Percentiles rank a stretch among this genome's conserved stretches.
phyloP scores from a whole-genome alignment of 208 protist species.

The Kentomonas sorsogonicus region DNA sequence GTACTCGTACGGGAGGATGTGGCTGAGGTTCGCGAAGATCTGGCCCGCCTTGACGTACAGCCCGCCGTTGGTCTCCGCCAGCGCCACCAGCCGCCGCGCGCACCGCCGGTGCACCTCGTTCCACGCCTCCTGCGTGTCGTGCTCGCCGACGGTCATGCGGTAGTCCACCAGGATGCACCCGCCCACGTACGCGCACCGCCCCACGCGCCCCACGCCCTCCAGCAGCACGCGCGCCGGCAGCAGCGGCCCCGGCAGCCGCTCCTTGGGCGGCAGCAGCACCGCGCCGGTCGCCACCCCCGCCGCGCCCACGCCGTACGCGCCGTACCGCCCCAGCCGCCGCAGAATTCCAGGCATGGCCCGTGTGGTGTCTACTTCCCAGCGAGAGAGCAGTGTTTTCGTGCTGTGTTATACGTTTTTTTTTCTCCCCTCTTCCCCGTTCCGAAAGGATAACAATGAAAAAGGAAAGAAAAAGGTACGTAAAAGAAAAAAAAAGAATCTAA shows the following conservation, averaged over 20 bases:
- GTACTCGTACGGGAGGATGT: constrained; percentile 90
- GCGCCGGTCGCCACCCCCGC: constrained; percentile 18
- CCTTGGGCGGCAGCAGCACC: constrained; percentile 62
- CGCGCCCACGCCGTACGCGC: constrained; percentile 17
- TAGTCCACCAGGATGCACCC: constrained; percentile 72
- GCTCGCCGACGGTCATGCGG: constrained; percentile 38
- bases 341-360: constrained; percentile 11
- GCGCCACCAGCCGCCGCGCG: constrained; percentile 60
- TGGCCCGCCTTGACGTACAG: constrained; percentile 95
- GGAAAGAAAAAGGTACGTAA: not conserved
- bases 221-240: constrained; percentile 68
- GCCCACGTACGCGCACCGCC: constrained; percentile 64
- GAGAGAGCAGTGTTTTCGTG: not conserved
- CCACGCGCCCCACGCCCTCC: constrained; percentile 73
- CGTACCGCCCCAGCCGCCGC: constrained; percentile 15
- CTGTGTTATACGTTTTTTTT: not conserved
- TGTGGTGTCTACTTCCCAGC: too few relatives aligned
- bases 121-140: constrained; percentile 57
- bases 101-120: constrained; percentile 69
- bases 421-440: not conserved
- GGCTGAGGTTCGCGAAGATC: constrained; percentile 91
- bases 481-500: not conserved
- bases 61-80: constrained; percentile 85
- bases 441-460: not conserved
- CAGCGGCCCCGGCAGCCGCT: constrained; percentile 48